These are phyloP conservation scores for Quambalaria eucalypti DNA, from an alignment of 1,284 basidiomycete species.

Conservation along the genomic window DNA sequence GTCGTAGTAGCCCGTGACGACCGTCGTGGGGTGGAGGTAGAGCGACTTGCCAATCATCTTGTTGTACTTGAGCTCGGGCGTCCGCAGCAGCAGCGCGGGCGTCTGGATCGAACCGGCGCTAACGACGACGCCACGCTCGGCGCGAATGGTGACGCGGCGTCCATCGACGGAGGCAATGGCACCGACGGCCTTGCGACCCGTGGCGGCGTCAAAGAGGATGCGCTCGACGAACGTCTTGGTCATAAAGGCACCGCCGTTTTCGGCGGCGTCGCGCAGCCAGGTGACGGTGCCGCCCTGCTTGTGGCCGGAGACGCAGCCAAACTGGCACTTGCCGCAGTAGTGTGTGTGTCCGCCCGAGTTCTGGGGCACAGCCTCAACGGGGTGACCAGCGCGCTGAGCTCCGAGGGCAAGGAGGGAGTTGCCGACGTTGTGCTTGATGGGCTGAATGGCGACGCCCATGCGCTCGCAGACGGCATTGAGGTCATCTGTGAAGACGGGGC, in stretches of 20 bases:
- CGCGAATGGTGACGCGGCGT: slow-evolving; percentile 38
- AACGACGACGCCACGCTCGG: slow-evolving; percentile 47
- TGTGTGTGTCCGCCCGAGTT: slow-evolving; percentile 48
- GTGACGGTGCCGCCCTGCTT: slow-evolving; percentile 47
- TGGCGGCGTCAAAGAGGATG: slow-evolving; percentile 45
- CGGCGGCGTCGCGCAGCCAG: slow-evolving; percentile 48
- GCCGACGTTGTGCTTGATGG: slow-evolving; percentile 47
- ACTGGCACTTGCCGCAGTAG: slow-evolving; percentile 49
- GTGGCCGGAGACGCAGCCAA: slow-evolving; percentile 47
- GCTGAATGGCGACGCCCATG: slow-evolving; percentile 47
- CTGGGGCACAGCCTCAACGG: slow-evolving; percentile 46
- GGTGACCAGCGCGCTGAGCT: slow-evolving; percentile 42
- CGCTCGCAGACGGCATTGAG: slow-evolving; percentile 46
- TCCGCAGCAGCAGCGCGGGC: slow-evolving; percentile 50
- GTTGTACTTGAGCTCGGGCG: slow-evolving; percentile 48
- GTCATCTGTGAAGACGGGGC: slow-evolving; percentile 44
- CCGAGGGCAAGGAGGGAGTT: slow-evolving; percentile 47
- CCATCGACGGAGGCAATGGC: slow-evolving; percentile 35
- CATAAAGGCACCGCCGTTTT: slow-evolving; percentile 46
- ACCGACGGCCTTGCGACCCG: slow-evolving; percentile 24
- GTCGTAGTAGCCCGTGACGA: slow-evolving; percentile 49
- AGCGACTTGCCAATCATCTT: slow-evolving; percentile 50
- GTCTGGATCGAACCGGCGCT: slow-evolving; percentile 49
- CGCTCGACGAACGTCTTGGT: slow-evolving; percentile 46
- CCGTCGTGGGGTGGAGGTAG: slow-evolving; percentile 50